A percentile compares a stretch with the other conserved stretches of the same genome.
phyloP scores from a whole-genome alignment of 2,329 filamentous ascomycete genomes.

The Sordariomycetes sp. region DNA sequence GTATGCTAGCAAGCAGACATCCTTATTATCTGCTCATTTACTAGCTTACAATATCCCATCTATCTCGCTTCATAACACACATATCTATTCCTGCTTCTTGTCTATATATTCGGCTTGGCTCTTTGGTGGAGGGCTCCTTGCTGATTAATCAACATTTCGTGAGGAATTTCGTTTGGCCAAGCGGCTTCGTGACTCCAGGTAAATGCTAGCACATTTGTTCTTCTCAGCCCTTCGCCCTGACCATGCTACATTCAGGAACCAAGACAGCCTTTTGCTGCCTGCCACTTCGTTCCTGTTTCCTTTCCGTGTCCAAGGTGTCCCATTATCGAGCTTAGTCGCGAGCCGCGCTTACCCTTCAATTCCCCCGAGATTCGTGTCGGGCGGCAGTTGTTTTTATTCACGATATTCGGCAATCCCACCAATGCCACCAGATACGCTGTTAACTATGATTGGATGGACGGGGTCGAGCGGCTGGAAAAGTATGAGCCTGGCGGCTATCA shows the following conservation, averaged over 20 bases:
- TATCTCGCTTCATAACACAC: no score
- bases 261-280: neutral
- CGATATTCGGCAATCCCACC: no score
- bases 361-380: neutral
- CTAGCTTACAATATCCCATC: no score
- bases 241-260: neutral
- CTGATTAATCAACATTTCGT: no score
- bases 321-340: neutral
- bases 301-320: neutral
- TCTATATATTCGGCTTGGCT: no score
- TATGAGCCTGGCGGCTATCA: neutral
- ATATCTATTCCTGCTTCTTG: no score
- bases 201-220: no score
- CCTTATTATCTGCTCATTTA: no score
- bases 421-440: neutral
- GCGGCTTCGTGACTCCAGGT: no score
- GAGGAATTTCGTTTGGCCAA: no score
- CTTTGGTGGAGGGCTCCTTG: no score
- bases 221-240: neutral
- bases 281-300: neutral
- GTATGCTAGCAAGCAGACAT: no score
- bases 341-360: conserved; percentile 13
- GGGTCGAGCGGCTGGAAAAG: neutral
- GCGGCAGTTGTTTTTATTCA: neutral
- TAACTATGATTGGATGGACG: neutral